Evolutionary conservation across 2,329 filamentous ascomycete genomes (phyloP).

Genomic region (Exophiala xenobiotica): DNA sequence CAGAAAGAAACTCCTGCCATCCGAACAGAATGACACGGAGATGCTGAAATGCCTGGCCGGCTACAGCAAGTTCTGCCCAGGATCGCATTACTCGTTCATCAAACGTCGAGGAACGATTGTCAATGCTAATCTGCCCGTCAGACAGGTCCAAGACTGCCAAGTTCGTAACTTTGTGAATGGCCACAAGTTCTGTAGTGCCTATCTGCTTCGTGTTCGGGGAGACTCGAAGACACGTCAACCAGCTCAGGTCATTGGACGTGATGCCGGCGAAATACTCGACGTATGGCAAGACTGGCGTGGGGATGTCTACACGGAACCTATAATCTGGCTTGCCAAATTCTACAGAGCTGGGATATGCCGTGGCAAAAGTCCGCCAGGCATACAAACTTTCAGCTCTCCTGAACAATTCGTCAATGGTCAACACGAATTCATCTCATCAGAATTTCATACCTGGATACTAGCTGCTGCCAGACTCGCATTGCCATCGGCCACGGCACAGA

Average conservation of each 20-base stretch:
- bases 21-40: slow-evolving; percentile 40
- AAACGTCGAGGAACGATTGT: slow-evolving; percentile 30
- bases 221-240: slow-evolving; percentile 40
- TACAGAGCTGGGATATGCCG: slow-evolving; percentile 34
- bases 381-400: slow-evolving; percentile 37
- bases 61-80: slow-evolving; percentile 41
- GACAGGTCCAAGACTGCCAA: slow-evolving; percentile 41
- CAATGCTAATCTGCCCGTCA: slow-evolving; percentile 16
- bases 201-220: slow-evolving; percentile 35
- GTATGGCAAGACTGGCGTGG: slow-evolving; percentile 34
- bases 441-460: slow-evolving; percentile 37
- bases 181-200: slow-evolving; percentile 38
- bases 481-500: slow-evolving; percentile 43
- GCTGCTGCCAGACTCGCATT: slow-evolving; percentile 40
- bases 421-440: not conserved
- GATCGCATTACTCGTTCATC: slow-evolving; percentile 42
- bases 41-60: slow-evolving; percentile 37
- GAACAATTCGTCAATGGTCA: slow-evolving; percentile 4
- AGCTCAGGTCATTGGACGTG: slow-evolving; percentile 34
- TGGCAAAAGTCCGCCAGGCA: slow-evolving; percentile 46
- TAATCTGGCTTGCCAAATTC: slow-evolving; percentile 35
- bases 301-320: slow-evolving; percentile 36
- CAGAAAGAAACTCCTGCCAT: slow-evolving; percentile 36
- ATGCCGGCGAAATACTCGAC: slow-evolving; percentile 39
- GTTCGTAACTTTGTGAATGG: slow-evolving; percentile 40